Base-by-base conservation (phyloP, 2,329 filamentous ascomycete species). In the Colletotrichum agaves region DNA sequence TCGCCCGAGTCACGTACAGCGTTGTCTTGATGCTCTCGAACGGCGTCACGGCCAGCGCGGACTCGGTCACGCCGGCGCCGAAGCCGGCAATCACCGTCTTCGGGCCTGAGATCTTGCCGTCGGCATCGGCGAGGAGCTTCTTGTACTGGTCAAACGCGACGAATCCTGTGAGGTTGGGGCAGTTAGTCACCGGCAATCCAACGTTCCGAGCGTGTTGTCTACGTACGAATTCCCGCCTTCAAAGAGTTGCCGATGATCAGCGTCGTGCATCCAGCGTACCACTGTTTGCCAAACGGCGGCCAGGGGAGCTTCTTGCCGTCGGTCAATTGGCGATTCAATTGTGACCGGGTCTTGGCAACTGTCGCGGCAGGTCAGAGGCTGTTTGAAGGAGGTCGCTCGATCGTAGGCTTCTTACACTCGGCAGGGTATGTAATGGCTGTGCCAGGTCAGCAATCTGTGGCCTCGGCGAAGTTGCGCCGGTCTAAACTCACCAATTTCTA, bases 1-100 rank as follows among this genome's bases (percentile, higher is more conserved):
- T 7, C 12, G 1, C 3, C 10, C 7, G 21, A 17, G 12, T 4
- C 0, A 78, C 83, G 61, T 77, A 92, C 87, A 99, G 83, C 73
- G 97, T 97, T 57, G 96, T 99, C 85, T 99, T 99, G 81, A 99
- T 98, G 75, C 93, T 97, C 82, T 99, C 96, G 67, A 97, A 98
- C 0, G 96, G 96, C 37, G 96, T 99, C 37, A 99, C 96, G 11
- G 96, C 96, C 3, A 99, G 82, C 58, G 98, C 82, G 3, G 93
- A 97, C 82, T 99, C 96, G 3, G 95, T 98, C 58, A 97, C 92
- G 63, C 96, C 96, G 8, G 96, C 96, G 67, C 95, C 93, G 76
- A 99, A 97, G 3, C 96, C 96, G 44, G 94, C 94, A 66, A 98
- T 87, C 1, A 98, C 96, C 2, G 95, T 98, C 71, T 91, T 88